Evolutionary conservation across 345 rosid species (phyloP).

Genomic region (Luvunga scandens): DNA sequence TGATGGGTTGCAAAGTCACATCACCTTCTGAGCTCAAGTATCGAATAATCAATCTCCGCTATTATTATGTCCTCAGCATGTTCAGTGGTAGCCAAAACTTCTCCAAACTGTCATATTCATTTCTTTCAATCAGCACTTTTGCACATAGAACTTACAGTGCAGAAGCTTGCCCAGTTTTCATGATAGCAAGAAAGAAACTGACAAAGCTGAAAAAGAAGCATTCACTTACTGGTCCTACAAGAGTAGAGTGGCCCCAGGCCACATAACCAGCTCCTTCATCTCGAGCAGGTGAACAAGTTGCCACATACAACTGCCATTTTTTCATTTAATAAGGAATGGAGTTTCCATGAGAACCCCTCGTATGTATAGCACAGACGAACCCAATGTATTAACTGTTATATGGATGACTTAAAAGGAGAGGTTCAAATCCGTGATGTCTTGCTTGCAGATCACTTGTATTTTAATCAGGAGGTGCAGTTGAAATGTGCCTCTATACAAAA

Average conservation of each 20-base stretch:
- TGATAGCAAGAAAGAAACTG: too few species aligned
- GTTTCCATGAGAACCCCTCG: constrained; percentile 2
- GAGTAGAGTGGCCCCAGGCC: constrained; percentile 99
- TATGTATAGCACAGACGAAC: neutral
- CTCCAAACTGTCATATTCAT: constrained; percentile 71
- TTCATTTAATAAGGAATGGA: constrained; percentile 8
- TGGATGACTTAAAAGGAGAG: neutral
- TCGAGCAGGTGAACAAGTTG: constrained; percentile 94
- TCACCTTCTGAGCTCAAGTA: constrained; percentile 73
- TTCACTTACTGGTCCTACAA: constrained; percentile 77
- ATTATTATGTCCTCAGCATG: constrained; percentile 73
- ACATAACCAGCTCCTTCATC: constrained; percentile 70
- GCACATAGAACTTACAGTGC: neutral
- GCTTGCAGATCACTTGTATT: neutral
- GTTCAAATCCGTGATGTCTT: neutral
- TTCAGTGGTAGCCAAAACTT: constrained; percentile 81
- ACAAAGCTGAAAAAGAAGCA: neutral
- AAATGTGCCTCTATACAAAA: neutral
- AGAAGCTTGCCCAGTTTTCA: neutral
- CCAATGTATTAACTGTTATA: neutral
- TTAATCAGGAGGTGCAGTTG: neutral
- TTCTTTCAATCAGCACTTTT: neutral
- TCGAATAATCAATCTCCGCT: constrained; percentile 83
- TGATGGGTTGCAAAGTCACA: neutral
- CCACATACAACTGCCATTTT: constrained; percentile 71